A percentile compares a stretch with the other conserved stretches of the same genome.
Evolutionary conservation across 352 stramenopile species (phyloP).

Genomic region (Pythium brachiatum): DNA sequence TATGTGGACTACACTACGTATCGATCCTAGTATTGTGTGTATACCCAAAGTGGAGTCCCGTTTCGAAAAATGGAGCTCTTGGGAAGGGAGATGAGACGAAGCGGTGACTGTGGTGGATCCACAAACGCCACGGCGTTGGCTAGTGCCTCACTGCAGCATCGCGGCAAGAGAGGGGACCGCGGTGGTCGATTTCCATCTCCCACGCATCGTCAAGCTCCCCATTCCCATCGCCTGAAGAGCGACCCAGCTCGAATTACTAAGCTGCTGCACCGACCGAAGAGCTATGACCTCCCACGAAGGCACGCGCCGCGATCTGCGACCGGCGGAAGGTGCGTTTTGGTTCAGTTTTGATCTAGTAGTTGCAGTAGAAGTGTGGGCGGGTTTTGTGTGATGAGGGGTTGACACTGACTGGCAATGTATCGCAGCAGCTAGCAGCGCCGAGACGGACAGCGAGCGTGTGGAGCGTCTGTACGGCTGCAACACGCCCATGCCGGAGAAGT

Average conservation of each 20-base stretch:
- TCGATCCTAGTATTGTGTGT: neutral
- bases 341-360: neutral
- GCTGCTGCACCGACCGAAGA: no score
- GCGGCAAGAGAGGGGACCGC: conserved; percentile 9
- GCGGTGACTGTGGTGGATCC: conserved; percentile 27
- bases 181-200: conserved; percentile 18
- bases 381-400: no score
- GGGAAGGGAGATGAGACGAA: conserved; percentile 23
- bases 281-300: conserved; percentile 23
- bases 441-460: conserved; percentile 21
- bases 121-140: neutral
- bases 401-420: neutral
- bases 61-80: conserved; percentile 22
- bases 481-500: conserved; percentile 33
- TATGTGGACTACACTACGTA: conserved; percentile 1
- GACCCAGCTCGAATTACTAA: no score
- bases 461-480: conserved; percentile 23
- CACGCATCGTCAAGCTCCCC: neutral
- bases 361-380: neutral
- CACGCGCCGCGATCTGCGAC: conserved; percentile 16
- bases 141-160: neutral
- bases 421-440: conserved; percentile 20
- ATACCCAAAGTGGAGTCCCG: neutral
- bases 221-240: neutral
- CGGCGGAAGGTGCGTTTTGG: conserved; percentile 18